Base-by-base conservation (phyloP, 2,329 filamentous ascomycete genomes). In the Anisogramma anomala region DNA sequence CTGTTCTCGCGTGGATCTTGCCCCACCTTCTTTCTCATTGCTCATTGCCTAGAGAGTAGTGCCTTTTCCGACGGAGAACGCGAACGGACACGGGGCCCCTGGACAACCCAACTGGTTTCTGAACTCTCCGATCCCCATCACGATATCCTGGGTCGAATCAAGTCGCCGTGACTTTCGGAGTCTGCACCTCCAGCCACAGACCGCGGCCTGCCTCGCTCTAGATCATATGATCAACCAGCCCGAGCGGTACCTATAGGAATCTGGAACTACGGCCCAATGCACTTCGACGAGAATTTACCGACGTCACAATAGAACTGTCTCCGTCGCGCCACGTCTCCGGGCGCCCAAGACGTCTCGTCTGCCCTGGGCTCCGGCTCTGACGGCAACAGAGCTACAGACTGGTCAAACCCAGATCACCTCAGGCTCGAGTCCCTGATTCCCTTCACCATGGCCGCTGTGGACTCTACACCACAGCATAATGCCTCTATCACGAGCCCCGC, bases 371-470 rank as follows among this genome's bases (percentile, higher is more conserved):
- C 34, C 20, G 41, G 45, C 37, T 41, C 34, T 38, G 36, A 39
- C 37, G 23, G 14, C n/a, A 23, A 14, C 42, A 37, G 26, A 33
- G 28, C 35, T 17, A 26, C 32, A 41, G 28, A n/a, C 15, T 33
- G 30, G 35, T 40, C 39, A 30, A 33, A 41, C 20, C 26, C 25
- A 27, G 39, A 37, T 25, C 26, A 28, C 27, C 28, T 43, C 36
- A 33, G 40, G 25, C 33, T 43, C 39, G 36, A 41, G 19, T 39
- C 39, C 27, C 25, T 40, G 39, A 30, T 32, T 33, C 32, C 33
- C 38, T 42, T 47, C 46, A 48, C 50, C 42, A 61, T 61, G 59
- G 55, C 58, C 42, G 54, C 58, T 42, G 52, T 56, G 35, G 49
- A 52, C 35, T 45, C 52, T 22, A 43, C 55, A 25, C 51, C 52